A percentile compares a stretch with the other conserved stretches of the same genome.
phyloP scores from a whole-genome alignment of 2,329 filamentous ascomycete species.

The Akanthomyces uredinophilus region DNA sequence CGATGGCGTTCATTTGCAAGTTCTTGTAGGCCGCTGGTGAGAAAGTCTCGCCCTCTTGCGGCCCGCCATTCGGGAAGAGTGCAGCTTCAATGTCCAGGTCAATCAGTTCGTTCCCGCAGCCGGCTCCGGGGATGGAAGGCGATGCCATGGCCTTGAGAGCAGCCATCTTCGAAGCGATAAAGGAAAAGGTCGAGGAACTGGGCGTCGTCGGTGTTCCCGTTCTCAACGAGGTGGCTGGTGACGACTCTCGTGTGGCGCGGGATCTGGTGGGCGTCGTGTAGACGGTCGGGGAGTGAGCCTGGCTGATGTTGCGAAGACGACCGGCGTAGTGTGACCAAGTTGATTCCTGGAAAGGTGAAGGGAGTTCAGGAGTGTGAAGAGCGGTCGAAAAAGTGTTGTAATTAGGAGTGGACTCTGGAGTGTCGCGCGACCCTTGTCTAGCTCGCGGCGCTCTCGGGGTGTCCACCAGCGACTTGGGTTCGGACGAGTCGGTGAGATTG shows the following conservation, averaged over 20 bases:
- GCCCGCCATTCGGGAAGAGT: slow-evolving; percentile 44
- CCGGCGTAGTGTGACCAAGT: slow-evolving; percentile 17
- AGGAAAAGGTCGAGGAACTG: slow-evolving; percentile 36
- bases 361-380: slow-evolving; percentile 4
- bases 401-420: slow-evolving; percentile 2
- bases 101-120: slow-evolving; percentile 48
- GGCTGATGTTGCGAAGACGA: slow-evolving; percentile 9
- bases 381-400: slow-evolving; percentile 8
- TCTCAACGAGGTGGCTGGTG: slow-evolving; percentile 25
- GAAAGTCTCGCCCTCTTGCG: slow-evolving; percentile 44
- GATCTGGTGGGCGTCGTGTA: slow-evolving; percentile 11
- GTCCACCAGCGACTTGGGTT: not conserved
- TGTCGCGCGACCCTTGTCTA: slow-evolving; percentile 13
- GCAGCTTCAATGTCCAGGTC: slow-evolving; percentile 50
- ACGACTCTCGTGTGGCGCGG: slow-evolving; percentile 8
- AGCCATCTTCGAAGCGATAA: slow-evolving; percentile 42
- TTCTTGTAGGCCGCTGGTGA: slow-evolving; percentile 58
- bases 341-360: slow-evolving; percentile 24
- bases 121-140: slow-evolving; percentile 20
- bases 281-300: not conserved
- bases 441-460: slow-evolving; percentile 5
- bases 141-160: slow-evolving; percentile 30
- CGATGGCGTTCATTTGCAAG: slow-evolving; percentile 52
- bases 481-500: slow-evolving; percentile 8
- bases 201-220: slow-evolving; percentile 16